These are phyloP conservation scores for Haberlea rhodopensis DNA, from an alignment of 257 asterid genomes.

Conservation along the genomic window DNA sequence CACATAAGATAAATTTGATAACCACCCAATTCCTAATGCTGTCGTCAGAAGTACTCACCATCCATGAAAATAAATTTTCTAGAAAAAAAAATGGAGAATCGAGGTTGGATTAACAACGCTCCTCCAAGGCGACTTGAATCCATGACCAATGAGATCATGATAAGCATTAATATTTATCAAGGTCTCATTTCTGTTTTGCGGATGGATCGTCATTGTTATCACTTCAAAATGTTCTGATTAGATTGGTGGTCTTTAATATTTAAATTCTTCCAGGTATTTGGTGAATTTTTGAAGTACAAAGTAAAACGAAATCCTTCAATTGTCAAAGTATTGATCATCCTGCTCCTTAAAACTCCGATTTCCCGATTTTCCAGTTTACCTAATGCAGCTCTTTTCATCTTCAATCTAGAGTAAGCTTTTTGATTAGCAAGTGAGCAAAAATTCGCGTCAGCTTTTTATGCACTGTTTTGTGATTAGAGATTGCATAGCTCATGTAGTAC, in stretches of 20 bases:
- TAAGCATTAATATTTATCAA: not conserved
- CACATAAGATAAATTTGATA: not conserved
- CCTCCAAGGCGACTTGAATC: not conserved
- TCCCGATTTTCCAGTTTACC: not conserved
- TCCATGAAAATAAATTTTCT: not conserved
- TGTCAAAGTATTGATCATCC: not conserved
- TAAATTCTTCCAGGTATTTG: constrained; percentile 3
- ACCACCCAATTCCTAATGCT: not conserved
- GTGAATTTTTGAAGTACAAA: not conserved
- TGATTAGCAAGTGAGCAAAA: not conserved
- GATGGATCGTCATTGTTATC: constrained; percentile 22
- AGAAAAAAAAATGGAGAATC: not conserved
- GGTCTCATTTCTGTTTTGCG: constrained; percentile 19
- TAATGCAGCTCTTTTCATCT: not conserved
- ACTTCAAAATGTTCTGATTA: not conserved
- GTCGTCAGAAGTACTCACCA: not conserved
- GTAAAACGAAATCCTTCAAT: not conserved
- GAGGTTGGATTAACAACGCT: no score
- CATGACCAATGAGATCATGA: not conserved
- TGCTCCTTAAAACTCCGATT: not conserved
- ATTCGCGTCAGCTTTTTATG: not conserved
- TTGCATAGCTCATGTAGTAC: not conserved
- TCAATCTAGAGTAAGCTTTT: constrained; percentile 7
- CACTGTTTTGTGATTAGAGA: not conserved
- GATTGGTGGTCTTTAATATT: not conserved